Base-by-base conservation (phyloP, 805 yeast species). In the Saturnispora quitensis region DNA sequence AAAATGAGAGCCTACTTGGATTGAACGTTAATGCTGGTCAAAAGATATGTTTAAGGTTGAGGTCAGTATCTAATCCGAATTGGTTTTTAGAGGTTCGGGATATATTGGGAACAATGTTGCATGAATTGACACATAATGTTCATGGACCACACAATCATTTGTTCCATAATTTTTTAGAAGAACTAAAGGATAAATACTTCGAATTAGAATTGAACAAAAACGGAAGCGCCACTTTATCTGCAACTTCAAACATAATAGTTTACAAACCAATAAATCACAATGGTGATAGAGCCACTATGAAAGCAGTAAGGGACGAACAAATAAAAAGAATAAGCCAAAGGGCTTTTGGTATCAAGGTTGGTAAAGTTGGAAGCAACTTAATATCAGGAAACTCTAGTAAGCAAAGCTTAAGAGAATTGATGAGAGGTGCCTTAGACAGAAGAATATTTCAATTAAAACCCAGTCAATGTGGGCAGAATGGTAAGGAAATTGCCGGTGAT, bases 91-190 rank as follows among this genome's bases (percentile, higher is more conserved):
- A 89, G 1, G 68, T 82, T 66, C 74, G 80, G 3, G 81, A 81
- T 48, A 68, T 90, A 2, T 62, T 90, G 25, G 96, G 89, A 1
- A 89, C 96, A 0, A 77, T 89, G 81, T 70, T 91, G 5, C 98
- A 91, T 66, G 98, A 91, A 64, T 71, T 91, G 42, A 78, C 88
- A 2, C 98, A 91, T 64, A 90, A 89, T 63, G 63, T 73, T 20
- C 70, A 71, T 60, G 96, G 97, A 0, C 86, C 95, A 0, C 98
- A 91, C 62, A 84, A 91, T 68, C 76, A 69, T 2, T 68, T 68
- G 53, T 91, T 91, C 62, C 87, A 87, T 62, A 69, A 69, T 48
- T 74, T 75, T 48, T 65, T 89, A 56, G 91, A 86, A 50, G 80
- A 77, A 53, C 70, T 86, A 40, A 77, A 76, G 52, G 70, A 69